These are phyloP conservation scores for Colletotrichum phormii DNA, from an alignment of 2,329 filamentous ascomycete species.

Conservation along the genomic window DNA sequence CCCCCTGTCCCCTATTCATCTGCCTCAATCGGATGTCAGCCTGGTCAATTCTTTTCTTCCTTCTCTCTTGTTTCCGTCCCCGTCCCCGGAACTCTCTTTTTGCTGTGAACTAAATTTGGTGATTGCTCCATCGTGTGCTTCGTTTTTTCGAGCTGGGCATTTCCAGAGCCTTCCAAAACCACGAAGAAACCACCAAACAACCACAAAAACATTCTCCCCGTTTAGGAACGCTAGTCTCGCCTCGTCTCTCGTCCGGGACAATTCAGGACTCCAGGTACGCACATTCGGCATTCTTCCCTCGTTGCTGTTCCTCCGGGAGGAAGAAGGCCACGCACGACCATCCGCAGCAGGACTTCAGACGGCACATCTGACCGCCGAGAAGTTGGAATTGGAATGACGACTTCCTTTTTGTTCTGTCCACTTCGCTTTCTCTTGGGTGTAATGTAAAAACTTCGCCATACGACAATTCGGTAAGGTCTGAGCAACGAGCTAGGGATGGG, in stretches of 20 bases:
- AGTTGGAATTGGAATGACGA: not conserved
- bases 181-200: not conserved
- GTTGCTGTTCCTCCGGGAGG: not conserved
- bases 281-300: not conserved
- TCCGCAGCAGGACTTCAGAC: constrained; percentile 3
- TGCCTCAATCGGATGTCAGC: not conserved
- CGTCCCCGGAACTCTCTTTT: not conserved
- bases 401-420: not conserved
- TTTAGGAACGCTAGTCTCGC: not conserved
- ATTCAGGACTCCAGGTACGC: not conserved
- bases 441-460: not conserved
- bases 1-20: constrained; percentile 8
- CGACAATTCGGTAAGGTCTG: not conserved
- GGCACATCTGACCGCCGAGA: not conserved
- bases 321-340: not conserved
- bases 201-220: not conserved
- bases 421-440: not conserved
- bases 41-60: not conserved
- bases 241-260: not conserved
- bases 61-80: not conserved
- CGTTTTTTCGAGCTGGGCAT: not conserved
- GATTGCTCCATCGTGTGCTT: not conserved
- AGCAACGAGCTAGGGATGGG: not conserved
- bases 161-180: not conserved
- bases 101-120: not conserved